A percentile compares a stretch with the other conserved stretches of the same genome.
phyloP scores from a whole-genome alignment of 805 yeast genomes.

The Myxozyma nipponensis region DNA sequence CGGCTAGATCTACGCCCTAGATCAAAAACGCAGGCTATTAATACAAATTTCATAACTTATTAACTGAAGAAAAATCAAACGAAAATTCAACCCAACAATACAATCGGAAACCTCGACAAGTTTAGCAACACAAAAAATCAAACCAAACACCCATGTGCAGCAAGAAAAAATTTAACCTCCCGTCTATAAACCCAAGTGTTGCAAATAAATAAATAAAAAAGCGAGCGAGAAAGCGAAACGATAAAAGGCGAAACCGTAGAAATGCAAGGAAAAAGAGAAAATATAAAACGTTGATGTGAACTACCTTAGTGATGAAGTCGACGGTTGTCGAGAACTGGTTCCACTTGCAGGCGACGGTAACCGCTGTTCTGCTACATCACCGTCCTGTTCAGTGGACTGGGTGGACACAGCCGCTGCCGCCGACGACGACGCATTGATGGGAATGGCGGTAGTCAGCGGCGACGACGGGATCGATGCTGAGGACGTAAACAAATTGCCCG shows the following conservation, averaged over 20 bases:
- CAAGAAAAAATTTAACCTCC: neutral
- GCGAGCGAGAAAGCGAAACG: neutral
- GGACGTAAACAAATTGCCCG: neutral
- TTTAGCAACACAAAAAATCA: neutral
- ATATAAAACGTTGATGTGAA: neutral
- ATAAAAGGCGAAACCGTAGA: neutral
- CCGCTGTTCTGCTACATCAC: neutral
- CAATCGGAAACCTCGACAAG: neutral
- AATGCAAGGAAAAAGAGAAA: neutral
- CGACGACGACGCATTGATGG: conserved; percentile 9
- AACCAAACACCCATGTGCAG: neutral
- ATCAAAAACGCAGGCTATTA: too few relatives aligned
- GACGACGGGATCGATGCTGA: conserved; percentile 17
- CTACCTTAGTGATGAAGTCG: conserved; percentile 2
- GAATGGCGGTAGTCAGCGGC: conserved; percentile 20
- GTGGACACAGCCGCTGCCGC: neutral
- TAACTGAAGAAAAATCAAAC: neutral
- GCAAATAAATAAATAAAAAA: neutral
- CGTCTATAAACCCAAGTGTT: neutral
- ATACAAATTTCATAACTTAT: too few relatives aligned
- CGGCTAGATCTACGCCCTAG: too few relatives aligned
- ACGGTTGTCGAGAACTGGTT: conserved; percentile 9
- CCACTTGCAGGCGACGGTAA: neutral
- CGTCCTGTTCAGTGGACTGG: neutral
- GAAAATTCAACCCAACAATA: neutral